phyloP scores from a whole-genome alignment of 495 filamentous ascomycete species.

The Sabuloglossum arenarium region DNA sequence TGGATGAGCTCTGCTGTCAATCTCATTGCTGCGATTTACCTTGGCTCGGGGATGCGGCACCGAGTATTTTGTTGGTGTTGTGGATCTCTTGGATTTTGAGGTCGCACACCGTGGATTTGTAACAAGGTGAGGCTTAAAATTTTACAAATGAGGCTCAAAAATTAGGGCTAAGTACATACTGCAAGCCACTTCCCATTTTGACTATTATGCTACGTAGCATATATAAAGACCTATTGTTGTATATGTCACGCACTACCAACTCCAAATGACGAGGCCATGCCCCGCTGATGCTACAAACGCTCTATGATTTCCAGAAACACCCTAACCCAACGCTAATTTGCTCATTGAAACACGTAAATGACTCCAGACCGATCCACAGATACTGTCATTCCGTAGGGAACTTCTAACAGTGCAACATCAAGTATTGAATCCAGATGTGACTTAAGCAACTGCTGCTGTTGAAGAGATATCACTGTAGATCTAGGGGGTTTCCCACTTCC shows the following conservation, averaged over 20 bases:
- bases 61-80: background rate
- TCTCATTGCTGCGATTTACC: slow-evolving; percentile 38
- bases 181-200: too few species aligned
- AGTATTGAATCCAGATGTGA: slow-evolving; percentile 75
- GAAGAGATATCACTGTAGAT: slow-evolving; percentile 67
- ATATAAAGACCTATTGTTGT: too few species aligned
- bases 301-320: background rate
- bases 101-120: too few species aligned
- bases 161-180: too few species aligned
- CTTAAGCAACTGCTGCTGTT: slow-evolving; percentile 70
- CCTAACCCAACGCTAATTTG: background rate
- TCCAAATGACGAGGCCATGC: background rate
- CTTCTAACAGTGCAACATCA: slow-evolving; percentile 73
- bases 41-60: background rate
- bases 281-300: background rate
- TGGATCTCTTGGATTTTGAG: background rate
- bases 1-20: slow-evolving; percentile 85
- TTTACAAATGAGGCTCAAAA: too few species aligned
- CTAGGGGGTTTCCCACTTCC: slow-evolving; percentile 34
- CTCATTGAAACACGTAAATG: slow-evolving; percentile 70
- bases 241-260: too few species aligned
- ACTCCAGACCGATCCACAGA: slow-evolving; percentile 82
- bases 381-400: slow-evolving; percentile 80
- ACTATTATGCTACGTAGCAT: too few species aligned
- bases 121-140: too few species aligned